Conservation (phyloP, 345 rosid species). For the Carallia brachiata region DNA sequence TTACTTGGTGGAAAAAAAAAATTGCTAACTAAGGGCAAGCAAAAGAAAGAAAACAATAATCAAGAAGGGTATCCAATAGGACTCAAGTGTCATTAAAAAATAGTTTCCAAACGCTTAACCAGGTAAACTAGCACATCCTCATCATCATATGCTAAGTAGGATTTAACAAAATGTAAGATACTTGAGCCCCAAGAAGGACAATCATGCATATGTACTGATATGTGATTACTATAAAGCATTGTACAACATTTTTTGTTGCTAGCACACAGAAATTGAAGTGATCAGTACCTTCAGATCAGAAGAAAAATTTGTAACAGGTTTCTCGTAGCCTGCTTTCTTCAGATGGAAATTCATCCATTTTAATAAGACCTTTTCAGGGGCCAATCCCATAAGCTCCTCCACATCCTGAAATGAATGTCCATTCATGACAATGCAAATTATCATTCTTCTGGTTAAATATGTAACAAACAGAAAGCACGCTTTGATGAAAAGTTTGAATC, state of each 20-base stretch:
- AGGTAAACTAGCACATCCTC: no score
- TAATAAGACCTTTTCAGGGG: slow-evolving; percentile 84
- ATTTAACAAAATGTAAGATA: not conserved
- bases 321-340: slow-evolving; percentile 84
- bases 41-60: not conserved
- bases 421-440: slow-evolving; percentile 4
- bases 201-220: not conserved
- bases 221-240: not conserved
- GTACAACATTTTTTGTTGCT: not conserved
- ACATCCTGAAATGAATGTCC: slow-evolving; percentile 53
- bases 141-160: not conserved
- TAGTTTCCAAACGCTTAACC: not conserved
- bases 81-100: not conserved
- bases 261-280: slow-evolving; percentile 8
- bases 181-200: slow-evolving; percentile 5
- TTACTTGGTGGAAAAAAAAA: not conserved
- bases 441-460: not conserved
- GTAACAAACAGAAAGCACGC: not conserved
- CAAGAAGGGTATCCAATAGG: not conserved
- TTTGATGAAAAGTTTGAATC: slow-evolving; percentile 3
- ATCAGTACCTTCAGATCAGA: slow-evolving; percentile 72
- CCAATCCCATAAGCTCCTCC: slow-evolving; percentile 82
- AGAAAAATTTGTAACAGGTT: slow-evolving; percentile 72
- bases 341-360: slow-evolving; percentile 96
- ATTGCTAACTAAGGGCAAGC: not conserved